Percentiles rank a stretch among this genome's conserved stretches.
Conservation (phyloP, 2,329 filamentous ascomycete genomes). For the Botryosphaeria dothidea region DNA sequence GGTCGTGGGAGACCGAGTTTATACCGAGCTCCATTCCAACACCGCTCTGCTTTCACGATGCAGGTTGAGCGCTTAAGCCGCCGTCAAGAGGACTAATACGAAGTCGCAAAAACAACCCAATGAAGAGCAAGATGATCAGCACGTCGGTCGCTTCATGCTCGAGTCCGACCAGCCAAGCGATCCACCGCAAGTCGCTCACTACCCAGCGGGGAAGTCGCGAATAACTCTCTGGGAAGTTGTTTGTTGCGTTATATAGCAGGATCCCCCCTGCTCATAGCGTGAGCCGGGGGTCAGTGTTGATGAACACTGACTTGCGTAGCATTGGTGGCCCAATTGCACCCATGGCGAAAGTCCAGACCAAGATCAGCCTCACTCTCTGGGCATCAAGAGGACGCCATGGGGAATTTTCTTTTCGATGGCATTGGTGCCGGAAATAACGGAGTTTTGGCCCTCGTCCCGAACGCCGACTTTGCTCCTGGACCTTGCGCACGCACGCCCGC, state of each 20-base stretch:
- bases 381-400: not conserved
- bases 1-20: too few relatives aligned
- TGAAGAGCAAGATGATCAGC: constrained; percentile 1
- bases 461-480: constrained; percentile 12
- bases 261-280: not conserved
- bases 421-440: not conserved
- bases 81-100: not conserved
- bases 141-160: not conserved
- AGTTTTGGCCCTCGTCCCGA: not conserved
- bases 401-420: not conserved
- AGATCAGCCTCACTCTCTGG: not conserved
- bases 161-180: not conserved
- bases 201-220: not conserved
- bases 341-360: not conserved
- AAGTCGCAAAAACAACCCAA: not conserved
- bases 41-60: too few relatives aligned
- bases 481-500: not conserved
- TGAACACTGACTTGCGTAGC: not conserved
- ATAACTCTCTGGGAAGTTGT: not conserved
- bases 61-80: too few relatives aligned
- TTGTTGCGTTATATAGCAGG: not conserved
- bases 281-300: too few relatives aligned
- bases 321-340: not conserved
- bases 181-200: not conserved
- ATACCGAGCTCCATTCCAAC: too few relatives aligned